phyloP scores from a whole-genome alignment of 78 protist species.

The Anaeramoeba flamelloides region DNA sequence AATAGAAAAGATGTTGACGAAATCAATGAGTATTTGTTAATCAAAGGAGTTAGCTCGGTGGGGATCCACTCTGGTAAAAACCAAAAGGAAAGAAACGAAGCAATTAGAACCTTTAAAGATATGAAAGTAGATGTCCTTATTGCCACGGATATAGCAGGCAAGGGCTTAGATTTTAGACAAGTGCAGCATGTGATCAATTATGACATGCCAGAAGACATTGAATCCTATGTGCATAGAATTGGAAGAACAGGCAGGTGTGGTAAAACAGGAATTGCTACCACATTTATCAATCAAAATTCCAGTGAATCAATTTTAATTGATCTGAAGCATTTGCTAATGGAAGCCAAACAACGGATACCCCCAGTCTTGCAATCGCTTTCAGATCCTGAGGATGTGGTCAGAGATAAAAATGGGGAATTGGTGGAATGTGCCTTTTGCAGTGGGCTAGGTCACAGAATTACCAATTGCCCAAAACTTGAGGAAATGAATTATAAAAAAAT shows the following conservation, averaged over 20 bases:
- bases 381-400: slow-evolving; percentile 16
- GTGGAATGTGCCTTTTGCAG: slow-evolving; percentile 77
- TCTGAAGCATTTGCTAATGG: slow-evolving; percentile 71
- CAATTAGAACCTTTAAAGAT: slow-evolving; percentile 51
- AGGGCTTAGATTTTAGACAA: slow-evolving; percentile 75
- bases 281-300: neutral
- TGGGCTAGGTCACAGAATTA: slow-evolving; percentile 82
- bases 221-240: slow-evolving; percentile 48
- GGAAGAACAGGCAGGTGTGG: slow-evolving; percentile 6
- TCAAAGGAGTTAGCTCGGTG: slow-evolving; percentile 55
- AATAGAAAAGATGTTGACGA: slow-evolving; percentile 83
- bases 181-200: slow-evolving; percentile 84
- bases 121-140: slow-evolving; percentile 69
- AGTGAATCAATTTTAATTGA: slow-evolving; percentile 68
- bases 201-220: slow-evolving; percentile 53
- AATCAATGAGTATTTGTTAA: slow-evolving; percentile 81
- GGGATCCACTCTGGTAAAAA: slow-evolving; percentile 46
- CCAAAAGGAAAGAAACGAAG: slow-evolving; percentile 80
- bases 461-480: slow-evolving; percentile 57
- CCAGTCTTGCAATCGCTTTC: slow-evolving; percentile 14
- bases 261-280: neutral
- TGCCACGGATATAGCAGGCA: slow-evolving; percentile 73
- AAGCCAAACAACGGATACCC: slow-evolving; percentile 68
- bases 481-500: neutral
- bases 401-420: too few species aligned